Percentiles rank a stretch among this genome's conserved stretches.
These are phyloP conservation scores for Albugo candida DNA, from an alignment of 352 stramenopile species.

Conservation along the genomic window DNA sequence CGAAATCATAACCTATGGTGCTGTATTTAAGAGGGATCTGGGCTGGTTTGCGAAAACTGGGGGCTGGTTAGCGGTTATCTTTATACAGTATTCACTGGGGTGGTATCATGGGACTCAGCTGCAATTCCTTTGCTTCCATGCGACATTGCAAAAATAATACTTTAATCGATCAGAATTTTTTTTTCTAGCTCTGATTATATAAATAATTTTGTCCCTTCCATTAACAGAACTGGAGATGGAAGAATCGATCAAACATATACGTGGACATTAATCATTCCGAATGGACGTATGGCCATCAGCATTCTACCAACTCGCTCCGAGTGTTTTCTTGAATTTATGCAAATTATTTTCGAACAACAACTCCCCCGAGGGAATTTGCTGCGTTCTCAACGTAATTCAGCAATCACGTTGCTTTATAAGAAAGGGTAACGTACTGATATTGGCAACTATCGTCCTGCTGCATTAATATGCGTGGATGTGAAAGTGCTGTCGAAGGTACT, in stretches of 20 bases:
- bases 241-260: conserved; percentile 2
- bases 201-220: no score
- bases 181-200: no score
- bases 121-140: no score
- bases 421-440: background rate
- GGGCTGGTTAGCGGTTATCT: no score
- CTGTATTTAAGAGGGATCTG: no score
- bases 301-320: conserved; percentile 10
- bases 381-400: conserved; percentile 5
- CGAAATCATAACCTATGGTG: no score
- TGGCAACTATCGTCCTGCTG: conserved; percentile 11
- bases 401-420: conserved; percentile 9
- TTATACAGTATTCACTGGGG: no score
- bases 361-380: conserved; percentile 6
- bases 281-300: conserved; percentile 7
- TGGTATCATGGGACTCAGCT: no score
- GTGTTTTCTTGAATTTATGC: conserved; percentile 7
- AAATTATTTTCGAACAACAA: conserved; percentile 8
- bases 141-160: no score
- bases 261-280: background rate
- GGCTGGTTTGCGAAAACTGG: no score
- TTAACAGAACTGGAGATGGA: background rate
- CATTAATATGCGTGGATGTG: conserved; percentile 12
- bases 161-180: no score
- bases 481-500: conserved; percentile 8